A percentile compares a stretch with the other conserved stretches of the same genome.
Evolutionary conservation across 129 eudicot genomes (phyloP).

Genomic region (Helichrysum umbraculigerum): DNA sequence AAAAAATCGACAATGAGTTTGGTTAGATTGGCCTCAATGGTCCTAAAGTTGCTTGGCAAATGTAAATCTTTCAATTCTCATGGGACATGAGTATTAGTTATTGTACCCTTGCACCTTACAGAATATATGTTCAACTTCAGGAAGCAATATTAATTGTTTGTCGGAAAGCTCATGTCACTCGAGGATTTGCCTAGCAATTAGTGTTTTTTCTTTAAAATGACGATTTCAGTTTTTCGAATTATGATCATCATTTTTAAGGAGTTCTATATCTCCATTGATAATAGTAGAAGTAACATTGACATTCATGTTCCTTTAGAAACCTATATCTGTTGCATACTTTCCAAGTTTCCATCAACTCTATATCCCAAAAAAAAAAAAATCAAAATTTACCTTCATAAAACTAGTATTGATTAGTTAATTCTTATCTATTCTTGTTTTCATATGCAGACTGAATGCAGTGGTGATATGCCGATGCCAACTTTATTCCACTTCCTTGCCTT

Average conservation of each 20-base stretch:
- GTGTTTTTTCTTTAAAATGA: not conserved
- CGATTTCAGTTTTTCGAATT: not conserved
- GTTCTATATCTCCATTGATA: constrained; percentile 16
- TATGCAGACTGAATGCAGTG: constrained; percentile 61
- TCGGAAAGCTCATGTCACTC: not conserved
- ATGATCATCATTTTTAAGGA: not conserved
- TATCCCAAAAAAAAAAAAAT: too few relatives aligned
- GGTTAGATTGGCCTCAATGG: constrained; percentile 5
- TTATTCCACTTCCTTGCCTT: constrained; percentile 86
- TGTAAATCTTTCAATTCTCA: not conserved
- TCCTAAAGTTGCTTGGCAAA: constrained; percentile 10
- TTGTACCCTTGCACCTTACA: not conserved
- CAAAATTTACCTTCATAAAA: not conserved
- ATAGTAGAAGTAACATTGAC: not conserved
- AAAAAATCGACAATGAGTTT: not conserved
- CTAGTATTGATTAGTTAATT: constrained; percentile 18
- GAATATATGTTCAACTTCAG: not conserved
- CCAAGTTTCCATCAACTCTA: too few relatives aligned
- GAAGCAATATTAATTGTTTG: constrained; percentile 9
- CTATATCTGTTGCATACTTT: not conserved
- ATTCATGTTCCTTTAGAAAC: not conserved
- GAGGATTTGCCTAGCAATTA: not conserved
- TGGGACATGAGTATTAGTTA: not conserved
- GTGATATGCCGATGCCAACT: constrained; percentile 91
- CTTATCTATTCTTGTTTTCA: constrained; percentile 13